Conservation (phyloP, 1,284 basidiomycete species). For the Volvariella surrecta region DNA sequence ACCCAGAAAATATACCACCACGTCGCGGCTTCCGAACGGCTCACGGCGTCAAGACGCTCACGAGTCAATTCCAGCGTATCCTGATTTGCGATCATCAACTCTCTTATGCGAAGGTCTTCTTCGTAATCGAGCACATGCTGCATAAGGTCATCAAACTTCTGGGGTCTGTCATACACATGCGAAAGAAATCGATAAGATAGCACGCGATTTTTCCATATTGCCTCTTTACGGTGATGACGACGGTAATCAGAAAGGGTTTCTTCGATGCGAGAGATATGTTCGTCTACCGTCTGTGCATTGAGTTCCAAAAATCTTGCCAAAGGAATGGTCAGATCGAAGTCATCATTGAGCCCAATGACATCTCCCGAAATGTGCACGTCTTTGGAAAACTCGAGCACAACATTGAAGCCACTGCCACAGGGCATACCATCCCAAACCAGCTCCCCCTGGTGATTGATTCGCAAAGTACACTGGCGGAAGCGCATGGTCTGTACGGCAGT, state of each 20-base stretch:
- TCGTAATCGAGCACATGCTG: slow-evolving; percentile 41
- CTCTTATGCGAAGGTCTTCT: slow-evolving; percentile 44
- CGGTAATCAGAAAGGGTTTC: slow-evolving; percentile 47
- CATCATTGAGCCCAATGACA: slow-evolving; percentile 59
- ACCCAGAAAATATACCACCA: slow-evolving; percentile 87
- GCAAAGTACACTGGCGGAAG: slow-evolving; percentile 44
- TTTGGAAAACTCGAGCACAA: slow-evolving; percentile 53
- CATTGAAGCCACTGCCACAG: slow-evolving; percentile 64
- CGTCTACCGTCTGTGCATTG: slow-evolving; percentile 47
- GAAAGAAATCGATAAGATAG: slow-evolving; percentile 66
- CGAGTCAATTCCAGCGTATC: slow-evolving; percentile 46
- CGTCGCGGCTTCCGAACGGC: slow-evolving; percentile 41
- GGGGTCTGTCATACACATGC: slow-evolving; percentile 50
- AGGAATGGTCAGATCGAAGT: slow-evolving; percentile 54
- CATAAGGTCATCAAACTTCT: slow-evolving; percentile 34
- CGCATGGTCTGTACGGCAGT: slow-evolving; percentile 36
- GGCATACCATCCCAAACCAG: slow-evolving; percentile 50
- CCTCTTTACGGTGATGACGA: slow-evolving; percentile 39
- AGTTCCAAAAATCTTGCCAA: slow-evolving; percentile 60
- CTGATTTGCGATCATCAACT: slow-evolving; percentile 42
- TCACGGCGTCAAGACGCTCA: slow-evolving; percentile 48
- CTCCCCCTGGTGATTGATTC: slow-evolving; percentile 48
- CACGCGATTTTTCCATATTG: slow-evolving; percentile 42
- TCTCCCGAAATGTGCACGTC: slow-evolving; percentile 41
- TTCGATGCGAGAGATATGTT: slow-evolving; percentile 38